Evolutionary conservation across 495 filamentous ascomycete genomes (phyloP).

Genomic region (Penicillium alfredii): DNA sequence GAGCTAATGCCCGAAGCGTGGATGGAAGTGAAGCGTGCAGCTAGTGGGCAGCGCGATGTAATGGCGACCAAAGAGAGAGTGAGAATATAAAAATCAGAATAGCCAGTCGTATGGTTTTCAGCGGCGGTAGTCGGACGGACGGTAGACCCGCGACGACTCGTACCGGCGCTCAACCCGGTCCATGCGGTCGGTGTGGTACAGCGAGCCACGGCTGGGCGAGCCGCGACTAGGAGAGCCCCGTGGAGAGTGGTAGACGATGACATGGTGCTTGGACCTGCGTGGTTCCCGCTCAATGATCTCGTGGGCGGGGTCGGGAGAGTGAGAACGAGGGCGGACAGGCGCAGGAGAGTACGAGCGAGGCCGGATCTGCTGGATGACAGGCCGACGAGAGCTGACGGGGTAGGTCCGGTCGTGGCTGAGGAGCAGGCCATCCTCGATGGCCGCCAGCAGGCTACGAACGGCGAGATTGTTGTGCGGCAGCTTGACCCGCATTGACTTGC

Average conservation of each 20-base stretch:
- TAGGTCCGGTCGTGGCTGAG: constrained; percentile 44
- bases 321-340: constrained; percentile 6
- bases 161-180: constrained; percentile 34
- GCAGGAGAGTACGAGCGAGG: constrained; percentile 17
- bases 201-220: constrained; percentile 38
- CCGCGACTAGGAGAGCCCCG: constrained; percentile 24
- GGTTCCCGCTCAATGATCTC: constrained; percentile 40
- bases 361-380: constrained; percentile 11
- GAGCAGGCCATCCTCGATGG: constrained; percentile 43
- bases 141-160: constrained; percentile 26
- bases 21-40: constrained; percentile 8
- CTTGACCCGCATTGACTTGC: constrained; percentile 42
- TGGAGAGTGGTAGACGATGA: constrained; percentile 34
- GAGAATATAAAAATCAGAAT: too few species aligned
- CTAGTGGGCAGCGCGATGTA: too few species aligned
- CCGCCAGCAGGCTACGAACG: constrained; percentile 41
- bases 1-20: constrained; percentile 14
- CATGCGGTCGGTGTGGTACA: constrained; percentile 35
- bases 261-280: constrained; percentile 20
- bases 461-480: constrained; percentile 37
- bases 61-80: too few species aligned
- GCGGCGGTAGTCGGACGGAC: constrained; percentile 28
- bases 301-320: too few species aligned
- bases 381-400: constrained; percentile 27
- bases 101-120: constrained; percentile 12